phyloP scores from a whole-genome alignment of 441 rosid genomes.

The Gossypium gossypioides region DNA sequence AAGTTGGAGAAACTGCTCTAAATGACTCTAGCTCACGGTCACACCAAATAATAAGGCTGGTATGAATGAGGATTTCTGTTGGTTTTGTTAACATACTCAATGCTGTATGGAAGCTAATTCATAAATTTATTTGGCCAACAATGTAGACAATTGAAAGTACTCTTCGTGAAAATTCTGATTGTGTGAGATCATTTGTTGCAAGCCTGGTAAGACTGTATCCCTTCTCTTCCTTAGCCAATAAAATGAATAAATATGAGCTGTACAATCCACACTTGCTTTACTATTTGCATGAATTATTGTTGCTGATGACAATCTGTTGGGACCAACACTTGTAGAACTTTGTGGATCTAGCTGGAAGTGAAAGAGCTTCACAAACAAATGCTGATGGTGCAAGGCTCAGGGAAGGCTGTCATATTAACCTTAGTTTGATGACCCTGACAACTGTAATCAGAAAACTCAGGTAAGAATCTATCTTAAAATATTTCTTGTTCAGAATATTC shows the following conservation, averaged over 20 bases:
- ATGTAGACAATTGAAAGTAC: conserved; percentile 81
- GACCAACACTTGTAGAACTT: conserved; percentile 56
- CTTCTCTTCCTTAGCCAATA: neutral
- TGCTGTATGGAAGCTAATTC: conserved; percentile 12
- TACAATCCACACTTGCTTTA: neutral
- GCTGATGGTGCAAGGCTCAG: conserved; percentile 90
- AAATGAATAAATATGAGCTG: neutral
- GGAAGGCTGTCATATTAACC: conserved; percentile 98
- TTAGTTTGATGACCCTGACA: conserved; percentile 94
- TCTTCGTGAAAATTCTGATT: conserved; percentile 81
- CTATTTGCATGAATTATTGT: neutral
- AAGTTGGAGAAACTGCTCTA: conserved; percentile 96
- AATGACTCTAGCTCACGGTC: conserved; percentile 93
- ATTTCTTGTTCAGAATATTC: neutral
- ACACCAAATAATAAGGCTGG: conserved; percentile 95
- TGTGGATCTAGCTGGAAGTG: conserved; percentile 98
- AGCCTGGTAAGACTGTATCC: conserved; percentile 55
- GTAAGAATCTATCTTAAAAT: conserved; percentile 23
- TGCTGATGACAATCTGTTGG: neutral
- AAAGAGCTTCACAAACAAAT: conserved; percentile 92
- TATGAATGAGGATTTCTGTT: conserved; percentile 16
- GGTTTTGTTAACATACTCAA: neutral
- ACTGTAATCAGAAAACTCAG: conserved; percentile 96
- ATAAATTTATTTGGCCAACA: conserved; percentile 16
- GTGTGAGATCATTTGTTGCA: conserved; percentile 90